Percentiles rank a stretch among this genome's conserved stretches.
Conservation (phyloP, 495 filamentous ascomycete species). For the Terfezia claveryi region DNA sequence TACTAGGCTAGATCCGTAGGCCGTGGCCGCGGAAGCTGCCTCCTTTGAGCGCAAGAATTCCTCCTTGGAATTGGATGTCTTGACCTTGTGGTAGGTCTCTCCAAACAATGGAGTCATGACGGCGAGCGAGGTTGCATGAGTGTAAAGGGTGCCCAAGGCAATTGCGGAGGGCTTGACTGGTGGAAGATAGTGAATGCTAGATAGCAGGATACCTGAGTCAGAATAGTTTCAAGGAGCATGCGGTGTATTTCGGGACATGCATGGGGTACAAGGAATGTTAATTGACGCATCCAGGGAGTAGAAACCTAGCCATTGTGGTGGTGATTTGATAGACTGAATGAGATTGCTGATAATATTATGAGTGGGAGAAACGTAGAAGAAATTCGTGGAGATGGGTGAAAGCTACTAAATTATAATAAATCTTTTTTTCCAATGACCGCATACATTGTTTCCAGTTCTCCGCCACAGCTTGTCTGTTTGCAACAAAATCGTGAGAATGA, state of each 20-base stretch:
- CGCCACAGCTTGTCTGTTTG: no score
- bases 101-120: conserved; percentile 82
- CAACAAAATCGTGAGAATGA: no score
- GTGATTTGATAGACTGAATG: neutral
- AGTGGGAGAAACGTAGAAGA: neutral
- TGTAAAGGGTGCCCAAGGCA: conserved; percentile 86
- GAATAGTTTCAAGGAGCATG: neutral
- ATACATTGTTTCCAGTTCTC: neutral
- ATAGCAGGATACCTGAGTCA: neutral
- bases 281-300: neutral
- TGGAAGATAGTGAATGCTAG: conserved; percentile 38
- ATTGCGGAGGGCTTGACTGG: conserved; percentile 96
- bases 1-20: conserved; percentile 73
- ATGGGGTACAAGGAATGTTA: neutral
- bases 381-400: neutral
- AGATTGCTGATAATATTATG: neutral
- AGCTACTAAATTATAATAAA: neutral
- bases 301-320: neutral
- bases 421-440: neutral
- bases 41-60: conserved; percentile 90
- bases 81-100: conserved; percentile 82
- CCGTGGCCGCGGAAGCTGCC: conserved; percentile 61
- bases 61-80: conserved; percentile 79
- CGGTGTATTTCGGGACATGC: neutral
- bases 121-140: conserved; percentile 59